Evolutionary conservation across 2,329 filamentous ascomycete species (phyloP).

Genomic region (Fusarium palustre): DNA sequence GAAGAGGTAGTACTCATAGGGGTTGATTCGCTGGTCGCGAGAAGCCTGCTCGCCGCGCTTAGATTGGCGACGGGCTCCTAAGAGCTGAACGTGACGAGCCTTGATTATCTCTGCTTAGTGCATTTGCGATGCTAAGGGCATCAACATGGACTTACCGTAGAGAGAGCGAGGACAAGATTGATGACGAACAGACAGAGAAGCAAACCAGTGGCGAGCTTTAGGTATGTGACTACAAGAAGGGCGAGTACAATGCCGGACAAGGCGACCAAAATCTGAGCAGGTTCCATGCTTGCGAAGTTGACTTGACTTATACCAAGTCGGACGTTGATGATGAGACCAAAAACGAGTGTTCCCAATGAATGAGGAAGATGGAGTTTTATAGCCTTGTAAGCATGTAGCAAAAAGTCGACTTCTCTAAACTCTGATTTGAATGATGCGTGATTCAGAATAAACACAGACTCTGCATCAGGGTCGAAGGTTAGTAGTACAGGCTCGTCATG

Average conservation of each 20-base stretch:
- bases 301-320: slow-evolving; percentile 9
- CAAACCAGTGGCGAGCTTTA: slow-evolving; percentile 4
- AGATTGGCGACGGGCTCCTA: slow-evolving; percentile 33
- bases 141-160: slow-evolving; percentile 45
- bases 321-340: slow-evolving; percentile 20
- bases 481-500: not conserved
- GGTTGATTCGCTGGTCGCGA: not conserved
- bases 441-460: not conserved
- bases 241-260: not conserved
- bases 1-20: slow-evolving; percentile 72
- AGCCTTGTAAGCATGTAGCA: not conserved
- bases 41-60: slow-evolving; percentile 29
- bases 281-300: slow-evolving; percentile 7
- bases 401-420: not conserved
- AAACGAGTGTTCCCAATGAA: slow-evolving; percentile 24
- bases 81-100: slow-evolving; percentile 50
- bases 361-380: not conserved
- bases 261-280: not conserved
- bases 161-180: slow-evolving; percentile 46
- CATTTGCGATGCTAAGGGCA: not conserved
- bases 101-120: slow-evolving; percentile 27
- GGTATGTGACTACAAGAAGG: not conserved
- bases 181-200: slow-evolving; percentile 32
- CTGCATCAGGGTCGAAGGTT: not conserved
- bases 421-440: not conserved